A percentile compares a stretch with the other conserved stretches of the same genome.
These are phyloP conservation scores for Simplicillium sp. DNA, from an alignment of 2,329 filamentous ascomycete genomes.

Conservation along the genomic window DNA sequence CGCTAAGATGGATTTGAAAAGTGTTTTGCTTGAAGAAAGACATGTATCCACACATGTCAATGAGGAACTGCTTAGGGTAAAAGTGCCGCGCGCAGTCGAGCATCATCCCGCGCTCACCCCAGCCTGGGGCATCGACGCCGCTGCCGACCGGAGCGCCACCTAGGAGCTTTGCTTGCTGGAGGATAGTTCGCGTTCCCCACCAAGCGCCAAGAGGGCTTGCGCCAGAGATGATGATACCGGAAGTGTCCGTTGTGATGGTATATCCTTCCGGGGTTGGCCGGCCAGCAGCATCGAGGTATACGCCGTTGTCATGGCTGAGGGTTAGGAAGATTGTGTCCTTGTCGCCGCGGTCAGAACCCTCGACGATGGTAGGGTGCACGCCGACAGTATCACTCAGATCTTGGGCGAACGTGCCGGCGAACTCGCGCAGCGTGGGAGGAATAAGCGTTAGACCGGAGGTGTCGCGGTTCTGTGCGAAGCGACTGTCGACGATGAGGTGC, in stretches of 20 bases:
- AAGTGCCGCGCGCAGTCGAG: constrained; percentile 47
- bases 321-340: constrained; percentile 33
- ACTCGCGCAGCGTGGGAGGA: constrained; percentile 37
- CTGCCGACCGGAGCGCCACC: constrained; percentile 27
- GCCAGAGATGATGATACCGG: constrained; percentile 35
- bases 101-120: constrained; percentile 36
- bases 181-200: constrained; percentile 47
- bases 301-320: constrained; percentile 22
- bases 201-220: constrained; percentile 45
- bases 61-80: constrained; percentile 42
- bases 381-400: constrained; percentile 20
- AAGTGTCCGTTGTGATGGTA: constrained; percentile 26
- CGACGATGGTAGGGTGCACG: constrained; percentile 17
- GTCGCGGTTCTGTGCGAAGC: constrained; percentile 30
- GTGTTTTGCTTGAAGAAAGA: constrained; percentile 53
- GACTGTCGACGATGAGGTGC: constrained; percentile 32
- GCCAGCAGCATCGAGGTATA: constrained; percentile 34
- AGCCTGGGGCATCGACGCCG: constrained; percentile 39
- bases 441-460: constrained; percentile 38
- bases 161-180: constrained; percentile 37
- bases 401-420: constrained; percentile 33
- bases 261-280: constrained; percentile 39
- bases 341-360: constrained; percentile 7
- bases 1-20: constrained; percentile 48
- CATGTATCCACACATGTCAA: constrained; percentile 47